Evolutionary conservation across 2,329 filamentous ascomycete genomes (phyloP).

Genomic region (Sclerotinia subarctica): DNA sequence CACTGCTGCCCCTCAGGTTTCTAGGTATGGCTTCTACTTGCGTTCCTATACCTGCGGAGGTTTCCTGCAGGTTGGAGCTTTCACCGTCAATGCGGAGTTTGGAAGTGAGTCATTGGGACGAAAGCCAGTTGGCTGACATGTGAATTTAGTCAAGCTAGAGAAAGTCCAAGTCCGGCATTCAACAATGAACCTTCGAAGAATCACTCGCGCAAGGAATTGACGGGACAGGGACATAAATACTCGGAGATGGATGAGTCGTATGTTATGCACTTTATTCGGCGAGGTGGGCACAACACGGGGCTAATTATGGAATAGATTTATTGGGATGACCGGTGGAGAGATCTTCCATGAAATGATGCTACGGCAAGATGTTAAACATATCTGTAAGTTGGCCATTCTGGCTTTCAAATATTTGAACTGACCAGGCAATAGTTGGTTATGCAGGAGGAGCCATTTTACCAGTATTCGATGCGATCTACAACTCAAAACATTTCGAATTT

Average conservation of each 20-base stretch:
- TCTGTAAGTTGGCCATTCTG: slow-evolving; percentile 63
- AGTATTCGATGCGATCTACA: slow-evolving; percentile 98
- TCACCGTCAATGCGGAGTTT: not conserved
- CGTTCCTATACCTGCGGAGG: not conserved
- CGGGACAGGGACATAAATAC: slow-evolving; percentile 50
- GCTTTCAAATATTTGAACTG: slow-evolving; percentile 22
- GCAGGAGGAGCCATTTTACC: slow-evolving; percentile 94
- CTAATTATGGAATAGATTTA: slow-evolving; percentile 57
- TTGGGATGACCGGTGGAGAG: slow-evolving; percentile 91
- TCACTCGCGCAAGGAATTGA: slow-evolving; percentile 51
- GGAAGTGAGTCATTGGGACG: slow-evolving; percentile 2
- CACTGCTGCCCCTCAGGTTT: slow-evolving; percentile 40
- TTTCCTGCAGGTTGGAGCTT: not conserved
- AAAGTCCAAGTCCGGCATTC: slow-evolving; percentile 61
- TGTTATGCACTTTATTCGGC: slow-evolving; percentile 39
- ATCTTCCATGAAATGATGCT: slow-evolving; percentile 99
- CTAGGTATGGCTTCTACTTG: slow-evolving; percentile 30
- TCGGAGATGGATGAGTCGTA: slow-evolving; percentile 79
- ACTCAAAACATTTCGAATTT: slow-evolving; percentile 95
- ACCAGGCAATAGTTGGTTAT: slow-evolving; percentile 64
- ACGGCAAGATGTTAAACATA: slow-evolving; percentile 83
- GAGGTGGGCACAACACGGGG: slow-evolving; percentile 12
- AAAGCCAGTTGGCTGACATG: slow-evolving; percentile 3
- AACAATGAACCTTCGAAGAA: slow-evolving; percentile 46
- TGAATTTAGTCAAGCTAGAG: slow-evolving; percentile 50